phyloP scores from a whole-genome alignment of 2,329 filamentous ascomycete genomes.

The Thielaviopsis populi region DNA sequence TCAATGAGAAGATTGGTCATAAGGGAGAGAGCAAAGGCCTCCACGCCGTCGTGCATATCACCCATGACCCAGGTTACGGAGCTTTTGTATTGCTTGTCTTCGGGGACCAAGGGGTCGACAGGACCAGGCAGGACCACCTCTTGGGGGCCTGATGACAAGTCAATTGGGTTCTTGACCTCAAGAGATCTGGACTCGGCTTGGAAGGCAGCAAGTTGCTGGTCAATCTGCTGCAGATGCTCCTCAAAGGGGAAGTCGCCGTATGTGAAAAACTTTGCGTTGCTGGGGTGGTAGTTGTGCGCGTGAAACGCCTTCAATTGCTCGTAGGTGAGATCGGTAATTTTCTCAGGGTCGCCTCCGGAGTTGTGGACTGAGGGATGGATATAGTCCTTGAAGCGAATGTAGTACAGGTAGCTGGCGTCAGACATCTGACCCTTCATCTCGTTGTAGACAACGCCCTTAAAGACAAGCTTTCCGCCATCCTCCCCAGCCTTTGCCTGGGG shows the following conservation, averaged over 20 bases:
- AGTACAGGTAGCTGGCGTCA: conserved; percentile 89
- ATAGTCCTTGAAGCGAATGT: conserved; percentile 87
- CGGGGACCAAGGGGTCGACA: conserved; percentile 69
- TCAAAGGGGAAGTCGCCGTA: conserved; percentile 84
- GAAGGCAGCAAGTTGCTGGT: conserved; percentile 59
- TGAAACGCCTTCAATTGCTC: conserved; percentile 81
- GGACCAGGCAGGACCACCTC: conserved; percentile 64
- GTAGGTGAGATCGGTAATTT: conserved; percentile 90
- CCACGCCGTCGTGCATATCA: conserved; percentile 64
- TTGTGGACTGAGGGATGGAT: conserved; percentile 93
- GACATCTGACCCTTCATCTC: conserved; percentile 99
- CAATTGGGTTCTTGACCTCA: conserved; percentile 51
- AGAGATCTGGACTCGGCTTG: conserved; percentile 41
- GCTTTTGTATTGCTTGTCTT: conserved; percentile 81
- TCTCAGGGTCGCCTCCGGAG: conserved; percentile 88
- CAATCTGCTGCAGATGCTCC: conserved; percentile 66
- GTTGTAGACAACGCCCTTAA: conserved; percentile 97
- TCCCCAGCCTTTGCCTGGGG: conserved; percentile 40
- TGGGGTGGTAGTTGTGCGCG: conserved; percentile 86
- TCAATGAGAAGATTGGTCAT: conserved; percentile 76
- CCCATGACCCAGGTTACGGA: conserved; percentile 87
- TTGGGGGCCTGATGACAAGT: conserved; percentile 50
- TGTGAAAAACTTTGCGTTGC: conserved; percentile 89
- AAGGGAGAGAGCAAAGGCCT: conserved; percentile 75
- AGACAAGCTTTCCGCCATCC: conserved; percentile 59